These are phyloP conservation scores for Fistulinella staudtii DNA, from an alignment of 1,284 basidiomycete species.

Conservation along the genomic window DNA sequence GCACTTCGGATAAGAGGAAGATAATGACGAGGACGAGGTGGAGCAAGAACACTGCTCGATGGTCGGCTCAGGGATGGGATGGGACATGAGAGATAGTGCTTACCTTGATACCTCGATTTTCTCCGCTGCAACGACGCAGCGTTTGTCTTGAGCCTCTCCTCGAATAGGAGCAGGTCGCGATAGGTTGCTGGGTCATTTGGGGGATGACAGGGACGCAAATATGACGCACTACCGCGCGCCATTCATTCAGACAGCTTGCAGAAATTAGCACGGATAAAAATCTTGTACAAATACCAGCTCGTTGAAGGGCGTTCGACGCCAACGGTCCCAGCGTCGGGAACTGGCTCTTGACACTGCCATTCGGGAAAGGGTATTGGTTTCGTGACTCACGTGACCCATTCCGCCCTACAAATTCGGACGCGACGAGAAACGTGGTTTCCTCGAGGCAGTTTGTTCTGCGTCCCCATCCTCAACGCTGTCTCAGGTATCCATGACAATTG, in stretches of 20 bases:
- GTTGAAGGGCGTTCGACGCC: too few species aligned
- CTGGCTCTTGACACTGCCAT: too few species aligned
- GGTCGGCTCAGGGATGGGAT: constrained; percentile 10
- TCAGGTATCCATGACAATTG: constrained; percentile 40
- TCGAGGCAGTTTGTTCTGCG: constrained; percentile 26
- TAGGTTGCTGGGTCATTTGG: constrained; percentile 62
- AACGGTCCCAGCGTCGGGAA: too few species aligned
- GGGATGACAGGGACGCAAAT: constrained; percentile 30
- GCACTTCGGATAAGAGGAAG: constrained; percentile 70
- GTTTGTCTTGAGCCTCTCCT: constrained; percentile 94
- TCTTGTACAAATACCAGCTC: too few species aligned
- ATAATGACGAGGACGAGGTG: constrained; percentile 67
- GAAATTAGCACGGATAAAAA: too few species aligned
- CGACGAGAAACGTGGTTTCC: constrained; percentile 22
- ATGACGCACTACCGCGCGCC: constrained; percentile 37
- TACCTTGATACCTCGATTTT: constrained; percentile 86
- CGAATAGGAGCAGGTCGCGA: constrained; percentile 88
- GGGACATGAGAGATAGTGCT: constrained; percentile 22
- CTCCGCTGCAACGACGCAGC: constrained; percentile 77
- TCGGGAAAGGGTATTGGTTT: too few species aligned
- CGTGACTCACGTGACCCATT: constrained; percentile 22
- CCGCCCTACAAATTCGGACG: constrained; percentile 23
- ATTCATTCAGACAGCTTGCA: constrained; percentile 25
- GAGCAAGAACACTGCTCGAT: constrained; percentile 64
- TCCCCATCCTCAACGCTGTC: too few species aligned